These are phyloP conservation scores for Ogataea trehaloabstinens DNA, from an alignment of 805 yeast species.

Conservation along the genomic window DNA sequence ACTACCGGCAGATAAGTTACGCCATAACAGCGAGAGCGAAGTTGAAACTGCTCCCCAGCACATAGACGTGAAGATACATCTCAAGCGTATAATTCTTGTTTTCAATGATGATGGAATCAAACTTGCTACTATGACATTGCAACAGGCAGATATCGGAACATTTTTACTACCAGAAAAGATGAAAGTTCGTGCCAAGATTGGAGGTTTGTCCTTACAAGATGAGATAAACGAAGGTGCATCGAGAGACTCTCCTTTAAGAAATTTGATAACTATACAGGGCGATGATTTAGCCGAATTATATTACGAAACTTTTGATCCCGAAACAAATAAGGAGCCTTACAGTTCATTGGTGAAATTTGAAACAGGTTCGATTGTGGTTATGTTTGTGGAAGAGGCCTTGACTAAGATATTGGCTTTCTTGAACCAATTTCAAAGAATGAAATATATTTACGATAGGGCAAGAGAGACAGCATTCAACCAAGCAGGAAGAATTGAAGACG, in stretches of 20 bases:
- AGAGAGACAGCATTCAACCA: constrained; percentile 85
- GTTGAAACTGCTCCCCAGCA: constrained; percentile 66
- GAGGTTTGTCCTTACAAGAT: constrained; percentile 76
- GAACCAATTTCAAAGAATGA: constrained; percentile 79
- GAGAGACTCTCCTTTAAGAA: constrained; percentile 56
- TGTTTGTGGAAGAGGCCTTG: constrained; percentile 80
- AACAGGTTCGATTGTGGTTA: constrained; percentile 73
- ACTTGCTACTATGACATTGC: constrained; percentile 73
- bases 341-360: constrained; percentile 59
- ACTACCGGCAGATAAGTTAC: constrained; percentile 66
- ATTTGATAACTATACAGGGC: constrained; percentile 77
- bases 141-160: constrained; percentile 68
- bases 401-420: constrained; percentile 63
- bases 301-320: constrained; percentile 76
- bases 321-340: constrained; percentile 46
- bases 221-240: constrained; percentile 67
- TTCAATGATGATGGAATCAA: constrained; percentile 81
- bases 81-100: constrained; percentile 72
- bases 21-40: constrained; percentile 62
- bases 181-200: constrained; percentile 69
- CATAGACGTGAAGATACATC: constrained; percentile 62
- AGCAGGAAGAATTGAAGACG: constrained; percentile 56
- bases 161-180: constrained; percentile 72
- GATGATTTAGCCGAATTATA: constrained; percentile 72
- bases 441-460: constrained; percentile 83